Percentiles rank a stretch among this genome's conserved stretches.
Conservation (phyloP, 345 rosid species). For the Geranium rotundifolium region DNA sequence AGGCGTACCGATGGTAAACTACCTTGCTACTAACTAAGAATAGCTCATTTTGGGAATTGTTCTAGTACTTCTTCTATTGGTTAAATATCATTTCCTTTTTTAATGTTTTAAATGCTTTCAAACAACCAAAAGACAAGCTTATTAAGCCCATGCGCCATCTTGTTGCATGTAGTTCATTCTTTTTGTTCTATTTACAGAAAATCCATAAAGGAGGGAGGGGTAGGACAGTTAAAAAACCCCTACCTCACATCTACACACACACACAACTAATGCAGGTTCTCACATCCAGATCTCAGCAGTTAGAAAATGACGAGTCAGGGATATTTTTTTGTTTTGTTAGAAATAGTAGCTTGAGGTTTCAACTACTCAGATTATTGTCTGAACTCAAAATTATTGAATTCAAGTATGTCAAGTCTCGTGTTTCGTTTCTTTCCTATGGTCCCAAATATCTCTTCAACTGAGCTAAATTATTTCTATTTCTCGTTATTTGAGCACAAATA, state of each 20-base stretch:
- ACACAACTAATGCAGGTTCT: background rate
- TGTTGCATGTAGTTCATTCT: too few relatives aligned
- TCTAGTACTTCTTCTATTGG: background rate
- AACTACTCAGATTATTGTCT: too few relatives aligned
- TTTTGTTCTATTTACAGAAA: too few relatives aligned
- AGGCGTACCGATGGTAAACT: conserved; percentile 48
- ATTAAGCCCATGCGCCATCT: too few relatives aligned
- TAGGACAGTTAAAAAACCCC: background rate
- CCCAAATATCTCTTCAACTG: background rate
- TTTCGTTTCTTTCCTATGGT: background rate
- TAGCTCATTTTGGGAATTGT: conserved; percentile 6
- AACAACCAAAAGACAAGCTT: background rate
- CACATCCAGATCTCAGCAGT: background rate
- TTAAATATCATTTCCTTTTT: background rate
- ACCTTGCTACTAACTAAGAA: conserved; percentile 5
- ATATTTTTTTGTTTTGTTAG: too few relatives aligned
- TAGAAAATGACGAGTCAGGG: background rate
- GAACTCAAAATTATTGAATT: background rate
- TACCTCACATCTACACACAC: background rate
- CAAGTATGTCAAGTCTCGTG: background rate
- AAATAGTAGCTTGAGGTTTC: background rate
- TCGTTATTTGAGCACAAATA: background rate
- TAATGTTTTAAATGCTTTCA: background rate
- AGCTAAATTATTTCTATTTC: background rate
- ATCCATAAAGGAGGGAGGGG: too few relatives aligned